Conservation (phyloP, 306 rosid genomes). For the Vigna trinervia region DNA sequence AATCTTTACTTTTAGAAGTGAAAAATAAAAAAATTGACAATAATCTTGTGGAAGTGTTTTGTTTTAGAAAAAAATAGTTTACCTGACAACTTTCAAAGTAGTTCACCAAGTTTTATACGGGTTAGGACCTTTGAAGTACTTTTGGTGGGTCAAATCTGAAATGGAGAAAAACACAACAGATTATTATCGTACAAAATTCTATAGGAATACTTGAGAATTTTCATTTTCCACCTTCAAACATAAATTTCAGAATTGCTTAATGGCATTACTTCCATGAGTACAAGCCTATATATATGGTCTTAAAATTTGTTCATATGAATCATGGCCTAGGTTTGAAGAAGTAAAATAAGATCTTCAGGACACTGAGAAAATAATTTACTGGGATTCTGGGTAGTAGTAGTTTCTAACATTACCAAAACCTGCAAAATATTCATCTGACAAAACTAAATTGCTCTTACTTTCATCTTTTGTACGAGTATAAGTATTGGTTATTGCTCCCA, state of each 20-base stretch:
- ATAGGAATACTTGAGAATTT: not conserved
- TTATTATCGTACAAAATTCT: not conserved
- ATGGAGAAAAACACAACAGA: no score
- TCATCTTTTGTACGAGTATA: not conserved
- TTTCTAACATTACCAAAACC: not conserved
- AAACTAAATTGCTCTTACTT: not conserved
- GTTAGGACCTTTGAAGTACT: no score
- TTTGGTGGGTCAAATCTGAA: no score
- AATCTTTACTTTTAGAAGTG: no score
- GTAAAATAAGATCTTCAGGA: not conserved
- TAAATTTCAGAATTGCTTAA: not conserved
- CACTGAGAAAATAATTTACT: not conserved
- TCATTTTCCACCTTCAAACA: not conserved
- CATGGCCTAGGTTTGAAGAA: not conserved
- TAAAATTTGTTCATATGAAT: not conserved
- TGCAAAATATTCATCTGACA: not conserved
- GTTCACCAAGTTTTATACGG: no score
- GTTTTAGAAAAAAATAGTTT: no score
- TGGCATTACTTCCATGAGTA: not conserved
- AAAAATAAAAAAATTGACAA: no score
- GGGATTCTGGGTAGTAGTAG: not conserved
- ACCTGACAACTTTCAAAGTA: no score
- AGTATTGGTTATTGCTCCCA: not conserved
- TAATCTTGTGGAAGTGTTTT: no score
- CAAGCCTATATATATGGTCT: not conserved